Evolutionary conservation across 345 rosid genomes (phyloP).

Genomic region (Gossypium mustelinum): DNA sequence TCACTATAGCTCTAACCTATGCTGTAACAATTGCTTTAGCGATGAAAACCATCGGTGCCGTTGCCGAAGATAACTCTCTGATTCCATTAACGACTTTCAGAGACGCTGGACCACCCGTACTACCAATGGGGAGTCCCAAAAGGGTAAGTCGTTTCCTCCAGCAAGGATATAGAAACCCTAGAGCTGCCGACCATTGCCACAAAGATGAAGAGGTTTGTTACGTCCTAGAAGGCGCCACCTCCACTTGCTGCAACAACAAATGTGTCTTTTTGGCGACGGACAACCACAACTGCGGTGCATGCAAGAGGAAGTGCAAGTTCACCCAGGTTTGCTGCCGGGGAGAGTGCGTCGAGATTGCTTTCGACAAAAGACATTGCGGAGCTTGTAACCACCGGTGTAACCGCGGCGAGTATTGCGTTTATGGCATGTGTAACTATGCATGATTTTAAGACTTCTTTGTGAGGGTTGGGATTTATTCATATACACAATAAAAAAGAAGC

Average conservation of each 20-base stretch:
- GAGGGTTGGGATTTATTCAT: constrained; percentile 20
- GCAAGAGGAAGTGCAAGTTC: constrained; percentile 65
- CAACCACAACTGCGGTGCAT: constrained; percentile 61
- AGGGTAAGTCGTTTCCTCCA: constrained; percentile 61
- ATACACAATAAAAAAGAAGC: constrained; percentile 25
- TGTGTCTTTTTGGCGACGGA: constrained; percentile 51
- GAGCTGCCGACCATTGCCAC: constrained; percentile 64
- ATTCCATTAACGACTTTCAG: not conserved
- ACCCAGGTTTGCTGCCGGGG: constrained; percentile 66
- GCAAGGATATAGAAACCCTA: constrained; percentile 41
- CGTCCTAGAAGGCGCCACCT: constrained; percentile 22
- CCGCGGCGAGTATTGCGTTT: constrained; percentile 40
- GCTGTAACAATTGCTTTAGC: constrained; percentile 39
- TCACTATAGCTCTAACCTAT: constrained; percentile 42
- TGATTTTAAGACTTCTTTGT: constrained; percentile 15
- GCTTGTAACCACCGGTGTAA: constrained; percentile 57
- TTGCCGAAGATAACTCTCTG: constrained; percentile 13
- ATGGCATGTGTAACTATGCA: constrained; percentile 74
- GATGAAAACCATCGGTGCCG: constrained; percentile 25
- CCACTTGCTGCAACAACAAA: constrained; percentile 77
- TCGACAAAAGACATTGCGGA: constrained; percentile 78
- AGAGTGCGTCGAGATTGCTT: constrained; percentile 45
- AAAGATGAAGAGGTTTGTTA: constrained; percentile 43
- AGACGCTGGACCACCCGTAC: not conserved
- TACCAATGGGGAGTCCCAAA: constrained; percentile 22